Percentiles rank a stretch among this genome's conserved stretches.
Conservation (phyloP, 805 yeast species). For the Hagleromyces aurorensis region DNA sequence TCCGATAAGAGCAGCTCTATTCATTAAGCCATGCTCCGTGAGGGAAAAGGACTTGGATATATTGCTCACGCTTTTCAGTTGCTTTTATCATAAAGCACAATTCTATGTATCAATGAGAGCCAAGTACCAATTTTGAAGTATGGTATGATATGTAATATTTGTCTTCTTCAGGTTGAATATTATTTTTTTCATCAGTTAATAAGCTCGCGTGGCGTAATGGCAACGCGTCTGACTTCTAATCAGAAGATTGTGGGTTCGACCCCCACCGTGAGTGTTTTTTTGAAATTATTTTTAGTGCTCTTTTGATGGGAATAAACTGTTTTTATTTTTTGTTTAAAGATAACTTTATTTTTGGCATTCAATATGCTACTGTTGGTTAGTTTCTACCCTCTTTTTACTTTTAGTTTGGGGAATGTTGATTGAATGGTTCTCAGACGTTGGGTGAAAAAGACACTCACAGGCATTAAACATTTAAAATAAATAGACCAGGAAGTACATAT, state of each 20-base stretch:
- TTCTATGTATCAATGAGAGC: too few species aligned
- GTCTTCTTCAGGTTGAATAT: neutral
- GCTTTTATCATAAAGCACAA: too few species aligned
- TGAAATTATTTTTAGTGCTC: constrained; percentile 10
- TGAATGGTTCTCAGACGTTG: neutral
- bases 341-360: too few species aligned
- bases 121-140: too few species aligned
- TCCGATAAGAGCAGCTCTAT: constrained; percentile 17
- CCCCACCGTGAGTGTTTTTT: constrained; percentile 44
- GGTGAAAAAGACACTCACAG: too few species aligned
- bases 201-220: constrained; percentile 49
- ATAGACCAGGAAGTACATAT: too few species aligned
- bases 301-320: constrained; percentile 1
- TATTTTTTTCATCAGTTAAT: neutral
- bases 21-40: constrained; percentile 15
- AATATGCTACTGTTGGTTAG: too few species aligned
- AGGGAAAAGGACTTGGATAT: too few species aligned
- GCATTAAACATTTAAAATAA: too few species aligned
- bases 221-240: constrained; percentile 51
- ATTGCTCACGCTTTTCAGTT: too few species aligned
- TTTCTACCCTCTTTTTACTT: too few species aligned
- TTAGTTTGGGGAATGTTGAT: neutral
- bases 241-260: constrained; percentile 51
- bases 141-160: neutral
- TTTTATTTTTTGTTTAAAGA: neutral